These are phyloP conservation scores for Curvularia verruculosa DNA, from an alignment of 2,329 filamentous ascomycete genomes.

Conservation along the genomic window DNA sequence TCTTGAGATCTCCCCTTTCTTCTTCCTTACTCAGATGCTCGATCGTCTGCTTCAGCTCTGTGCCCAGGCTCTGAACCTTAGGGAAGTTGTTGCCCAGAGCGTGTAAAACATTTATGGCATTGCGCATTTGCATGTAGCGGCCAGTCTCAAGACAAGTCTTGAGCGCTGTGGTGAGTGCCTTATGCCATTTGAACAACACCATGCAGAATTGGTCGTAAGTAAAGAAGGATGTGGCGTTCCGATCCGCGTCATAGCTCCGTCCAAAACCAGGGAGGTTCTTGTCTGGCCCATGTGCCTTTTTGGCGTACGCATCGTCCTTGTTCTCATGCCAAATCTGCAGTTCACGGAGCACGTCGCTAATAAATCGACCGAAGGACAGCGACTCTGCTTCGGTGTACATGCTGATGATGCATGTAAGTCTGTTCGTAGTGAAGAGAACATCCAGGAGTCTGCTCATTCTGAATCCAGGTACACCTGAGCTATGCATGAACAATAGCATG, in stretches of 20 bases:
- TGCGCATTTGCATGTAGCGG: slow-evolving; percentile 98
- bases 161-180: slow-evolving; percentile 77
- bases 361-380: slow-evolving; percentile 89
- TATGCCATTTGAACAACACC: slow-evolving; percentile 88
- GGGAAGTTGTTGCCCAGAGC: slow-evolving; percentile 82
- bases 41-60: slow-evolving; percentile 69
- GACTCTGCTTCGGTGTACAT: slow-evolving; percentile 88
- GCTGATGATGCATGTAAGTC: slow-evolving; percentile 82
- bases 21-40: slow-evolving; percentile 63
- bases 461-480: slow-evolving; percentile 83
- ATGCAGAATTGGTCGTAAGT: slow-evolving; percentile 87
- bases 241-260: slow-evolving; percentile 71
- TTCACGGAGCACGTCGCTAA: slow-evolving; percentile 81
- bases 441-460: slow-evolving; percentile 83
- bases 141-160: slow-evolving; percentile 79
- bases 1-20: slow-evolving; percentile 73
- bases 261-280: slow-evolving; percentile 79
- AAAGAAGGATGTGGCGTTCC: slow-evolving; percentile 72
- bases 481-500: slow-evolving; percentile 86
- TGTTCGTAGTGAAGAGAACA: slow-evolving; percentile 81
- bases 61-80: slow-evolving; percentile 85
- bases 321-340: slow-evolving; percentile 84
- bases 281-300: slow-evolving; percentile 73
- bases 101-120: slow-evolving; percentile 89
- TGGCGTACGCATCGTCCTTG: slow-evolving; percentile 72